Base-by-base conservation (phyloP, 352 stramenopile species). In the Pythium phragmitis region DNA sequence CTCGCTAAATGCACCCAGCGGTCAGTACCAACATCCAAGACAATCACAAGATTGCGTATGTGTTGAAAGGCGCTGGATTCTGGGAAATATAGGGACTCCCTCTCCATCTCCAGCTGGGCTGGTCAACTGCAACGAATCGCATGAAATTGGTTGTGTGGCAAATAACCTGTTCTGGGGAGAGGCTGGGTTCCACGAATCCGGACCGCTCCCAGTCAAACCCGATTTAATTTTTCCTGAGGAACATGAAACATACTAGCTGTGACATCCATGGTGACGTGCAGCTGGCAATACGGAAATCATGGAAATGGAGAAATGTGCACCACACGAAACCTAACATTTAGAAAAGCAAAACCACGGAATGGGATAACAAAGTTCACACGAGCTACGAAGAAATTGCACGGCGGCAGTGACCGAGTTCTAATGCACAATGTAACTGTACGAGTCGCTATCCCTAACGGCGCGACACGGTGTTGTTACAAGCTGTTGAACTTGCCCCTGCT, bases 131-230 rank as follows among this genome's bases (percentile, higher is more conserved):
- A 17, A 45, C 26, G 14, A 54, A 54, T 3, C 48, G 14, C 48
- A 53, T 4, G 33, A 28, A 55, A 30, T 30, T 30, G 34, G 7
- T 13, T 9, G 11, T 11, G 34, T 13, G 7, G 7, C 9, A n/a
- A 46, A 16, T 19, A 46, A 19, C 2, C 43, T 30, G 7, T 50
- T 30, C 21, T 16, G 30, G 49, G 12, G 26, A 56, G 34, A 66
- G 45, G 39, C 59, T 66, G 59, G 39, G 39, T 66, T 66, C 51
- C 17, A 14, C 41, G 51, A 66, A 66, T 51, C 52, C 50, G 58
- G 58, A 57, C 58, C 41, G 37, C 17, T n/a, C 34, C 11, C 34
- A 39, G 11, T 11, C 13, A 12, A 53, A 33, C 37, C 46, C 45
- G 56, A n/a, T n/a, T n/a, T n/a, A n/a, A n/a, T n/a, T n/a, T n/a